Evolutionary conservation across 1,284 basidiomycete species (phyloP).

Genomic region (Paramarasmius palmivorus): DNA sequence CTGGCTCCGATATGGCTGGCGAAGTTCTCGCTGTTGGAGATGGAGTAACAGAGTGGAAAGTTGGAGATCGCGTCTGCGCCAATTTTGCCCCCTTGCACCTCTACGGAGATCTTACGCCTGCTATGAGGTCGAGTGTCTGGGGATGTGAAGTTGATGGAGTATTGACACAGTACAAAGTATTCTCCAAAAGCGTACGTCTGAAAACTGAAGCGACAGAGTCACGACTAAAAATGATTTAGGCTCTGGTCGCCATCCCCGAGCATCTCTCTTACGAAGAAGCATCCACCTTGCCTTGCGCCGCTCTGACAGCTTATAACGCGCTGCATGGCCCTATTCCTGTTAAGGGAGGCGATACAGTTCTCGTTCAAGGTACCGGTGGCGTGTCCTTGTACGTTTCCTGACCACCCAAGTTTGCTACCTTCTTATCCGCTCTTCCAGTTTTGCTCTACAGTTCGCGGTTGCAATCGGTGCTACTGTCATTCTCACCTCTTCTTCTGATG

Average conservation of each 20-base stretch:
- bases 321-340: constrained; percentile 43
- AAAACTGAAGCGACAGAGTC: no score
- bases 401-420: not conserved
- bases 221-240: not conserved
- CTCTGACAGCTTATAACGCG: constrained; percentile 35
- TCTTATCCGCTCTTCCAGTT: constrained; percentile 27
- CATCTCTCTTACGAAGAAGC: constrained; percentile 54
- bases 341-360: constrained; percentile 48
- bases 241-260: constrained; percentile 42
- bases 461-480: constrained; percentile 61
- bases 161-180: constrained; percentile 51
- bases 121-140: constrained; percentile 34
- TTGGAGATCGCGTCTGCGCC: constrained; percentile 56
- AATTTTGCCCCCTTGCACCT: constrained; percentile 44
- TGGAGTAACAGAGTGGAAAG: constrained; percentile 49
- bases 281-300: constrained; percentile 42
- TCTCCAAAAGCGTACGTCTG: constrained; percentile 41
- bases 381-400: constrained; percentile 50
- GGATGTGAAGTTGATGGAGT: constrained; percentile 57
- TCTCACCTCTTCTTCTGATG: constrained; percentile 59
- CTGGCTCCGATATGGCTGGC: constrained; percentile 65
- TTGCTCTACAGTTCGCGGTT: constrained; percentile 54
- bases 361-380: constrained; percentile 60
- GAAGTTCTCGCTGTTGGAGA: constrained; percentile 56
- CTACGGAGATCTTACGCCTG: constrained; percentile 36